Conservation (phyloP, 352 stramenopile genomes). For the Phytophthora constricta region DNA sequence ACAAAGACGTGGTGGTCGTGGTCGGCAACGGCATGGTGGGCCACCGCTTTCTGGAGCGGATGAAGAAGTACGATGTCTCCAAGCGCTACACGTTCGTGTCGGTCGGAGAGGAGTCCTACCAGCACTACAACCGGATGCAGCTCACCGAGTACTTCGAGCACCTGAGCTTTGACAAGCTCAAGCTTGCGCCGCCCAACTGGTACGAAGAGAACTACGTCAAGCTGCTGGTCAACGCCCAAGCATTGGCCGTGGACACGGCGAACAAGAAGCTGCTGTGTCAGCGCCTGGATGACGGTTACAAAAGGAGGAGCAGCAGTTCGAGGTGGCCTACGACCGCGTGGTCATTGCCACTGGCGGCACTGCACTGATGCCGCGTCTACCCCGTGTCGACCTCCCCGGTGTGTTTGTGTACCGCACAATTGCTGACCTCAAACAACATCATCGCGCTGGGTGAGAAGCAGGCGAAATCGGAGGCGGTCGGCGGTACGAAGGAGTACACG, state of each 20-base stretch:
- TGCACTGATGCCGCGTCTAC: conserved; percentile 88
- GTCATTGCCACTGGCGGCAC: conserved; percentile 92
- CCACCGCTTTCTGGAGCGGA: conserved; percentile 89
- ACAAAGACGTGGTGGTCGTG: conserved; percentile 80
- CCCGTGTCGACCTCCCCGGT: conserved; percentile 78
- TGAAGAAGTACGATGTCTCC: conserved; percentile 61
- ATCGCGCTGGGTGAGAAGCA: conserved; percentile 83
- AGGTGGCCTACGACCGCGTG: conserved; percentile 86
- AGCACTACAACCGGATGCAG: conserved; percentile 94
- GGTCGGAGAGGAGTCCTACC: conserved; percentile 91
- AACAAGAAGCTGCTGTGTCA: conserved; percentile 75
- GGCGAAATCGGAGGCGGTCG: conserved; percentile 31
- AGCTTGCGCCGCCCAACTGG: conserved; percentile 86
- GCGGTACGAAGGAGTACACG: conserved; percentile 41
- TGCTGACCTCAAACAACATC: conserved; percentile 90
- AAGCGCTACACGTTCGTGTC: conserved; percentile 82
- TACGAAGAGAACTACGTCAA: conserved; percentile 87
- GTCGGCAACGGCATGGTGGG: conserved; percentile 93
- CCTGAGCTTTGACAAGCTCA: conserved; percentile 83
- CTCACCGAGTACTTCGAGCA: conserved; percentile 95
- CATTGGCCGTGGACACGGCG: conserved; percentile 73
- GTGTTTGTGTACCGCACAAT: conserved; percentile 96
- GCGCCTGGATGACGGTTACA: conserved; percentile 12
- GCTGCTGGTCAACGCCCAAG: conserved; percentile 81
- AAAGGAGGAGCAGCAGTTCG: conserved; percentile 44